phyloP scores from a whole-genome alignment of 2,329 filamentous ascomycete species.

The Waltergamsia citrina region DNA sequence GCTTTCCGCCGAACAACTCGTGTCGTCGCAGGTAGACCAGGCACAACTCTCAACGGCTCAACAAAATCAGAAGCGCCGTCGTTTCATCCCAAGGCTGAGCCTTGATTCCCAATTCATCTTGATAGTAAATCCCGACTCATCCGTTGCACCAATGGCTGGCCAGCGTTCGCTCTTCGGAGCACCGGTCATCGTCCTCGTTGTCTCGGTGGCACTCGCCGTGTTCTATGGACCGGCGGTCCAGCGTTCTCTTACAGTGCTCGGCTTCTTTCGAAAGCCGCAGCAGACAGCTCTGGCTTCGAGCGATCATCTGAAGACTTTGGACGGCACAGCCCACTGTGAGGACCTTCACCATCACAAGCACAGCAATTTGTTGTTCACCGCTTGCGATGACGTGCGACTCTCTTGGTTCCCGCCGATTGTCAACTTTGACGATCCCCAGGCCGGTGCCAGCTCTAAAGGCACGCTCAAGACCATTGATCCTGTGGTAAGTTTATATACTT shows the following conservation, averaged over 20 bases:
- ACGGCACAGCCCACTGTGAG: constrained; percentile 47
- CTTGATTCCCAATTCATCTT: too few relatives aligned
- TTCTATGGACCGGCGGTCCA: neutral
- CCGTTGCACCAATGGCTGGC: too few relatives aligned
- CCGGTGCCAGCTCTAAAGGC: constrained; percentile 24
- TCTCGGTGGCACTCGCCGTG: neutral
- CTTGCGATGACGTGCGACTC: constrained; percentile 39
- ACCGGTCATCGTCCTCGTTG: neutral
- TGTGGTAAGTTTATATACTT: constrained; percentile 21
- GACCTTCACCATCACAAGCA: constrained; percentile 46
- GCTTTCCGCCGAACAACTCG: too few relatives aligned
- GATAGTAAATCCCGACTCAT: too few relatives aligned
- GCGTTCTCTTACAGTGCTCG: neutral
- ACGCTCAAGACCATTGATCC: constrained; percentile 45
- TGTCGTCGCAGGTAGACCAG: too few relatives aligned
- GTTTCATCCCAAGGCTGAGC: too few relatives aligned
- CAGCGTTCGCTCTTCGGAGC: too few relatives aligned
- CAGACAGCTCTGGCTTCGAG: neutral
- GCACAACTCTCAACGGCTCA: too few relatives aligned
- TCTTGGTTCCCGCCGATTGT: constrained; percentile 42
- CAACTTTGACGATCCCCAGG: constrained; percentile 27
- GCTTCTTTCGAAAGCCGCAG: neutral
- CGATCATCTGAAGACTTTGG: constrained; percentile 20
- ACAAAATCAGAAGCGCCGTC: too few relatives aligned
- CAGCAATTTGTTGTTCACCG: constrained; percentile 41